Evolutionary conservation across 2,329 filamentous ascomycete species (phyloP), one percentile per base, ranked within the genome.

Genomic region (Pseudogymnoascus sp.): DNA sequence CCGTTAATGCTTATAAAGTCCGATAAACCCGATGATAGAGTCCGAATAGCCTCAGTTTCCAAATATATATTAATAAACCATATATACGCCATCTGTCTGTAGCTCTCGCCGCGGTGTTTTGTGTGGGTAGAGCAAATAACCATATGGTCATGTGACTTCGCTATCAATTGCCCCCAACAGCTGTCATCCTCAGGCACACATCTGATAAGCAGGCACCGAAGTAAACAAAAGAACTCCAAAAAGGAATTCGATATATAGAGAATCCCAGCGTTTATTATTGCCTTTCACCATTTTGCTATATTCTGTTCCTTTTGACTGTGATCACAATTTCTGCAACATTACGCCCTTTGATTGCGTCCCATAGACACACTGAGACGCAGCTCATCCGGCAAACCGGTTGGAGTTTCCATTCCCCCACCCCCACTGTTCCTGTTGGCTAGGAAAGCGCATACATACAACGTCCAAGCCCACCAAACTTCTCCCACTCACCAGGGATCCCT

Each of bases 391-490:
- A 55, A 33, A 55, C 48, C 48, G 48, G 48, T 55, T 33, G 29
- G 48, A 55, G 27, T 31, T 55, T 55, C 48, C 48, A 55, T 55
- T 55, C 48, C 48, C 48, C 48, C 48, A 55, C 48, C 48, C 45
- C 48, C 48, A 55, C 48, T 55, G 48, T 55, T 55, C 48, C 29
- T 55, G 48, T 55, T 55, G 48, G 48, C 48, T 55, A 55, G 48
- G 48, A 55, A 55, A 55, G 48, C 48, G 29, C 48, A 55, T 55
- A 55, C 48, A 55, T 55, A 55, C 48, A 33, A 55, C 48, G 15
- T 55, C 48, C 48, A 55, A 55, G 48, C 48, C 48, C 48, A 55
- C 48, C 48, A 55, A 55, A 55, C 48, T 55, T 55, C 48, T 33
- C 48, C 48, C 48, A 55, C 48, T 55, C 48, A 55, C 48, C 48